Conservation (phyloP, 805 yeast species). For the Candida ortonii region DNA sequence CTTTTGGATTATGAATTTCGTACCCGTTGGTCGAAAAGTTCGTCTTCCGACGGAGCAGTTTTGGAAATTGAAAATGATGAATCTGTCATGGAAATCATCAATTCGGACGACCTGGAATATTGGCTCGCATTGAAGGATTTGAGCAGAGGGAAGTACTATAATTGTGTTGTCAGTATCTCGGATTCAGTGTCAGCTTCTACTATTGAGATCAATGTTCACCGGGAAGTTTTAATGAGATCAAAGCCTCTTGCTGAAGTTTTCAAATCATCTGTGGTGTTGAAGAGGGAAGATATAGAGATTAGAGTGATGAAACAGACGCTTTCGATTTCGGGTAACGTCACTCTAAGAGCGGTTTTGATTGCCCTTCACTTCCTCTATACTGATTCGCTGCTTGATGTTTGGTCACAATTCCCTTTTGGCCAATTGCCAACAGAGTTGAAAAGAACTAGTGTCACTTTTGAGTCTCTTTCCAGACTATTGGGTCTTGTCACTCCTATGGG, state of each 20-base stretch:
- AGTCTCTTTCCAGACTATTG: constrained; percentile 24
- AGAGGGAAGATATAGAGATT: constrained; percentile 16
- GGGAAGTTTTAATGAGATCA: constrained; percentile 16
- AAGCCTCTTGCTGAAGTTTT: constrained; percentile 8
- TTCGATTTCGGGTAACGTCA: constrained; percentile 24
- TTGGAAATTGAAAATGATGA: constrained; percentile 5
- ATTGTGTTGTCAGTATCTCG: constrained; percentile 13
- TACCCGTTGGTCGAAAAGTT: constrained; percentile 19
- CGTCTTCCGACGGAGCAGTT: background rate
- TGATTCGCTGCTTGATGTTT: constrained; percentile 41
- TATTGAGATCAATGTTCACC: constrained; percentile 17
- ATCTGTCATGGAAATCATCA: constrained; percentile 35
- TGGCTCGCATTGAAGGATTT: constrained; percentile 21
- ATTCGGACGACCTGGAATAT: constrained; percentile 30
- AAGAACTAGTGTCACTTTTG: constrained; percentile 31
- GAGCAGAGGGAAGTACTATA: constrained; percentile 13
- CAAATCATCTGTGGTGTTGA: constrained; percentile 1
- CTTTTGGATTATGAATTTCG: constrained; percentile 1
- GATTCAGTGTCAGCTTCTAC: constrained; percentile 6
- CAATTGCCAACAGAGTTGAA: constrained; percentile 33
- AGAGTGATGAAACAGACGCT: constrained; percentile 3
- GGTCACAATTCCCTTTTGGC: constrained; percentile 39
- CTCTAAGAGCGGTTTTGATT: constrained; percentile 34
- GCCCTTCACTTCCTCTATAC: constrained; percentile 51
- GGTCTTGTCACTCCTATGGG: constrained; percentile 30